These are phyloP conservation scores for Fusarium udum DNA, from an alignment of 2,329 filamentous ascomycete genomes.

Conservation along the genomic window DNA sequence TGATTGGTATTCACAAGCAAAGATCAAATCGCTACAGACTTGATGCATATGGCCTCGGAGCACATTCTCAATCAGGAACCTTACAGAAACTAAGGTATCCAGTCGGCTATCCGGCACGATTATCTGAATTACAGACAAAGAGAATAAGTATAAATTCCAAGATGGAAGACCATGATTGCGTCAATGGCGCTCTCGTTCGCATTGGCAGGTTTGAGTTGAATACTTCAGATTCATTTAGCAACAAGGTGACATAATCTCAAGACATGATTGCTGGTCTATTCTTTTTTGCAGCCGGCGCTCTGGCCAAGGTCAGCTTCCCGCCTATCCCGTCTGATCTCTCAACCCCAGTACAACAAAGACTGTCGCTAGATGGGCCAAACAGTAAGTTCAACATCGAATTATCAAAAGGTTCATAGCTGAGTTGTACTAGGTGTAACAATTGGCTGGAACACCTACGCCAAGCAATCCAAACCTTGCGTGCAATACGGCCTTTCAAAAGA, in stretches of 20 bases:
- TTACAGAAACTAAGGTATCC: background rate
- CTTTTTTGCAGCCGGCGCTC: background rate
- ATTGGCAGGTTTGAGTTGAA: background rate
- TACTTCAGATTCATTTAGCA: accelerated
- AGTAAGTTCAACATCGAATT: background rate
- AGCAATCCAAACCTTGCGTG: slow-evolving; percentile 12
- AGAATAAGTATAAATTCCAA: background rate
- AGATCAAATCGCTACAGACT: background rate
- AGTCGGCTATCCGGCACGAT: slow-evolving; percentile 1
- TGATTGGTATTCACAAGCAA: background rate
- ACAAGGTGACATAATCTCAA: background rate
- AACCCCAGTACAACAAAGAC: slow-evolving; percentile 19
- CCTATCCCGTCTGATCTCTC: slow-evolving; percentile 12
- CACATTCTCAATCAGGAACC: background rate
- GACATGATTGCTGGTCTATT: background rate
- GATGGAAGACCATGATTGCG: no score
- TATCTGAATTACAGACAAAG: no score
- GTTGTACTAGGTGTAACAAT: background rate
- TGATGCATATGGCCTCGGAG: background rate
- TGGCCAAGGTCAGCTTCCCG: slow-evolving; percentile 5
- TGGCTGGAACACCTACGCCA: slow-evolving; percentile 24
- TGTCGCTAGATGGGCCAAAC: slow-evolving; percentile 3
- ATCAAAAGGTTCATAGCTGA: accelerated
- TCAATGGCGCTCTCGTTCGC: background rate
- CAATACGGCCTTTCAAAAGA: slow-evolving; percentile 11